Percentiles rank a stretch among this genome's conserved stretches.
phyloP scores from a whole-genome alignment of 192 early-diverging fungal genomes.

The Backusella australiensis region DNA sequence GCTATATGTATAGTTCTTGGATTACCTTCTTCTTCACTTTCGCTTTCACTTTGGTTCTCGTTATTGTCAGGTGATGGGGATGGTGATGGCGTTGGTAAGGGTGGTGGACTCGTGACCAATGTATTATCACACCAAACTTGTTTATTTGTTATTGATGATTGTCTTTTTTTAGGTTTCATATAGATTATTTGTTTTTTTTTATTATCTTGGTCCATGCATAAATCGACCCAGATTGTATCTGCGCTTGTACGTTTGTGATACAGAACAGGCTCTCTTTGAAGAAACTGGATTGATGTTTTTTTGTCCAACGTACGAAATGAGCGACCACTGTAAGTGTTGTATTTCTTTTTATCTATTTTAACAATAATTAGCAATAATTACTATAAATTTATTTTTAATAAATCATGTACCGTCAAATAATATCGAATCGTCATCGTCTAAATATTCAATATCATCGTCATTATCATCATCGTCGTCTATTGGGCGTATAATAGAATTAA shows the following conservation, averaged over 20 bases:
- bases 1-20: constrained; percentile 7
- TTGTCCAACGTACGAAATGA: not conserved
- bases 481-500: not conserved
- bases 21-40: not conserved
- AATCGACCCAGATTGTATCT: constrained; percentile 6
- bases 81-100: not conserved
- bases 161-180: constrained; percentile 1
- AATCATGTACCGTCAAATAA: constrained; percentile 8
- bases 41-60: not conserved
- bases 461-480: not conserved
- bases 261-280: not conserved
- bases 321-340: constrained; percentile 3
- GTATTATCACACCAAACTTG: not conserved
- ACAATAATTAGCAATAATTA: not conserved
- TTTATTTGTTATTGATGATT: not conserved
- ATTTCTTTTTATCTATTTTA: constrained; percentile 10
- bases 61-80: not conserved
- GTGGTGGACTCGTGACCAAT: not conserved
- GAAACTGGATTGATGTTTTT: constrained; percentile 12
- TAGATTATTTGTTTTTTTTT: constrained; percentile 4
- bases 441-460: not conserved
- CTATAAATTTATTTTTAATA: not conserved
- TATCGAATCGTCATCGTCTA: not conserved
- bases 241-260: not conserved
- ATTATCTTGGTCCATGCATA: not conserved